Base-by-base conservation (phyloP, 2,329 filamentous ascomycete genomes). In the Cladophialophora psammophila region DNA sequence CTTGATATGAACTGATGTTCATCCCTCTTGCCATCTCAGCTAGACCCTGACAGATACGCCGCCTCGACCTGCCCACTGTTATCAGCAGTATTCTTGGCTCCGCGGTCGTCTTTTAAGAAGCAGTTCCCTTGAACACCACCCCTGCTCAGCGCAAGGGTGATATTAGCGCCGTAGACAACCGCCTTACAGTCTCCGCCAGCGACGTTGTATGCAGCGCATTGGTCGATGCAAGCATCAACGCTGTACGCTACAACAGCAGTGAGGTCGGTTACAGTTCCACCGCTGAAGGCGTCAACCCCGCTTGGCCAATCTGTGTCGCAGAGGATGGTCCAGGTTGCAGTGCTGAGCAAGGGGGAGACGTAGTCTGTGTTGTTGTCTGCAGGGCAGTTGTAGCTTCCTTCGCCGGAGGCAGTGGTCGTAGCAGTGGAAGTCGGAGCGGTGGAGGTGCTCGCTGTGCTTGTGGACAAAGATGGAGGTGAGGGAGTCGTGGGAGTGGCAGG, bases 361-460 rank as follows among this genome's bases (percentile, higher is more conserved):
- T 61, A 61, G 18, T 26, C 10, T 35, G 18, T 54, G 34, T 61
- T 40, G 35, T 61, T 61, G 34, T 61, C 59, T 40, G 59, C 50
- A 20, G 59, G 59, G 34, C 59, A 61, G 15, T 61, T 61, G 59
- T 61, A 61, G 59, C 10, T 61, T 53, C 59, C 59, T 40, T 61
- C 59, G 34, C 32, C 13, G 18, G 59, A 53, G n/a, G 45, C 35
- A 10, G 56, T 31, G n/a, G 56, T 58, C 13, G 57, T 10, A 15
- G 57, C 9, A 15, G 40, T 20, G n/a, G 57, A 48, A n/a, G 57
- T 34, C 10, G 26, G 4, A 31, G 57, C 18, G 7, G 56, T 42
- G 56, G 56, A 59, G 26, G 59, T 38, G 13, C 10, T 5, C 1
- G 45, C 32, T 35, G 59, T 40, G 59, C 15, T 12, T 31, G 31